Base-by-base conservation (phyloP, 306 rosid species). In the Rosa chinensis region DNA sequence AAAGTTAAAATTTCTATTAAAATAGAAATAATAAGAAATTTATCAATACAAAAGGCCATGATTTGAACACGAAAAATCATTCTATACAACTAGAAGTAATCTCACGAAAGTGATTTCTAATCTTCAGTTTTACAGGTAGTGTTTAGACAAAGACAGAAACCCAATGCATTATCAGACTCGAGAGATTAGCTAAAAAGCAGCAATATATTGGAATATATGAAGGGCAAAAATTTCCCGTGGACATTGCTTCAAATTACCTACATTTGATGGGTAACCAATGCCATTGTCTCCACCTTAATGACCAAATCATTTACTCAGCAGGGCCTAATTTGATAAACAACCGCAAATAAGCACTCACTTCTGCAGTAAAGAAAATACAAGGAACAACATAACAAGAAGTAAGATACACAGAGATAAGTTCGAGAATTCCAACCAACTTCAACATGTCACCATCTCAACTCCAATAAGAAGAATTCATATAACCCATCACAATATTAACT, bases 201-300 rank as follows among this genome's bases (percentile, higher is more conserved):
- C 17, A 14, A 45, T 28, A 44, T 44, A 5, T 21, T 13, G 42
- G 14, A 13, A 6, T 14, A 39, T 4, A 43, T 3, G 13, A 42
- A 43, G 72, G 17, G 72, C 6, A 18, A 16, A 66, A 20, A 8
- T 17, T 10, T 12, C 50, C 20, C 28, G 5, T 5, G 4, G 10
- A 64, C 21, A 35, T 35, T 23, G 14, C 39, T 59, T 28, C 32
- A 81, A 80, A 79, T 74, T 89, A 93, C 98, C 98, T 89, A 97
- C 72, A 89, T 82, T 84, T 89, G 95, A 86, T 90, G 90, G 76
- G 94, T 84, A 58, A 89, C 88, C 78, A 90, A 83, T 61, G 92
- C 89, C 98, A 91, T 90, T 80, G 78, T 83, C 87, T 86, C 83
- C 79, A 17, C 83, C 83, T 78, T 20, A 84, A 75, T 80, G 84